Conservation (phyloP, 805 yeast species). For the Citeromyces nyonsensis region DNA sequence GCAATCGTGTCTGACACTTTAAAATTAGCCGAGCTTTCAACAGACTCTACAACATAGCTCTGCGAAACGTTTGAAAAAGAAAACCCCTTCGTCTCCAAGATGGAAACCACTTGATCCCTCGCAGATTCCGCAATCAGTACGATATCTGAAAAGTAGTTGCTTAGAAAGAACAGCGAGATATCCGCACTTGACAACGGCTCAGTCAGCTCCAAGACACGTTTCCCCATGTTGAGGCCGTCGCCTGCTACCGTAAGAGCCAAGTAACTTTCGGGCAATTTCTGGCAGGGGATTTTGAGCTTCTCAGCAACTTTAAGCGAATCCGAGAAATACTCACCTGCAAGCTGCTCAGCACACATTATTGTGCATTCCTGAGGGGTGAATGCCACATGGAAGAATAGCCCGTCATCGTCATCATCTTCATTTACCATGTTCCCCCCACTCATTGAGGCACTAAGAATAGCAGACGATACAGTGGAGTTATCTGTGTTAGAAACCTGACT, state of each 20-base stretch:
- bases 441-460: conserved; percentile 4
- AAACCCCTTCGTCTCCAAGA: conserved; percentile 26
- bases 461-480: conserved; percentile 1
- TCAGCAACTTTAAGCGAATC: conserved; percentile 20
- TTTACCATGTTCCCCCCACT: conserved; percentile 3
- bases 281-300: conserved; percentile 18
- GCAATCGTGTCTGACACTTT: background rate
- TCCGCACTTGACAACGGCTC: conserved; percentile 40
- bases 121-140: conserved; percentile 37
- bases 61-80: conserved; percentile 26
- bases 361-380: conserved; percentile 52
- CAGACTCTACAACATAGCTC: conserved; percentile 16
- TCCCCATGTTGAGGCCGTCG: conserved; percentile 39
- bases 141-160: conserved; percentile 49
- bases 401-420: conserved; percentile 18
- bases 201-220: conserved; percentile 38
- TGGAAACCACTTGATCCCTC: conserved; percentile 25
- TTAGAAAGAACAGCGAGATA: conserved; percentile 43
- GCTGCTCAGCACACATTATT: conserved; percentile 28
- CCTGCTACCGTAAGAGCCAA: conserved; percentile 42
- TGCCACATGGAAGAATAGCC: conserved; percentile 41
- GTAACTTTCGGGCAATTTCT: conserved; percentile 25
- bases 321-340: conserved; percentile 21
- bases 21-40: conserved; percentile 1
- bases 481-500: conserved; percentile 2